phyloP scores from a whole-genome alignment of 169 alveolate genomes.

The Plasmodium gallinaceum region DNA sequence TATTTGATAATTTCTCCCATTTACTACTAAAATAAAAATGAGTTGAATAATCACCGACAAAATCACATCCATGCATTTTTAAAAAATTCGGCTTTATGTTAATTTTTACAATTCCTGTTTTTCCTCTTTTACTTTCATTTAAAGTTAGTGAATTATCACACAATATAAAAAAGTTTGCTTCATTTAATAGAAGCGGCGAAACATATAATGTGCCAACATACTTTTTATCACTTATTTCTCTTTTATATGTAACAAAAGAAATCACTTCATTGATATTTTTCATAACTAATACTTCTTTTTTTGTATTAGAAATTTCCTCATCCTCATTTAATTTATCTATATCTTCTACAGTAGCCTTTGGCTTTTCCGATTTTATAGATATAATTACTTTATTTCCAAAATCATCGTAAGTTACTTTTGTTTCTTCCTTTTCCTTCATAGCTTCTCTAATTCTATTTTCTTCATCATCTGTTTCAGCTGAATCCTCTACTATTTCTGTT shows the following conservation, averaged over 20 bases:
- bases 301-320: background rate
- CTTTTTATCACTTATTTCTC: conserved; percentile 30
- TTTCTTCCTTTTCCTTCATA: background rate
- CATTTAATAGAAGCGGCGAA: conserved; percentile 53
- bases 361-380: conserved; percentile 30
- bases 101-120: conserved; percentile 50
- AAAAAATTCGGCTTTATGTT: conserved; percentile 21
- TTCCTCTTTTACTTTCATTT: conserved; percentile 58
- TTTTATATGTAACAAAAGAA: conserved; percentile 29
- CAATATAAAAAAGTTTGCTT: conserved; percentile 39
- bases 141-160: conserved; percentile 67
- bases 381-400: conserved; percentile 60
- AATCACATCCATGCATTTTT: conserved; percentile 64
- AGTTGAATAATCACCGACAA: conserved; percentile 46
- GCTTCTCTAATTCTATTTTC: background rate
- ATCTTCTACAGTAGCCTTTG: conserved; percentile 66
- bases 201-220: conserved; percentile 22
- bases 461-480: background rate
- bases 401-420: conserved; percentile 20
- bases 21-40: conserved; percentile 32
- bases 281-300: conserved; percentile 26
- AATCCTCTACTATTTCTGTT: conserved; percentile 8
- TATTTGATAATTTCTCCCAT: conserved; percentile 33
- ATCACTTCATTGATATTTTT: conserved; percentile 54
- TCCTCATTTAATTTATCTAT: background rate